Conservation (phyloP, 495 filamentous ascomycete species). For the Penicillium paradoxum region DNA sequence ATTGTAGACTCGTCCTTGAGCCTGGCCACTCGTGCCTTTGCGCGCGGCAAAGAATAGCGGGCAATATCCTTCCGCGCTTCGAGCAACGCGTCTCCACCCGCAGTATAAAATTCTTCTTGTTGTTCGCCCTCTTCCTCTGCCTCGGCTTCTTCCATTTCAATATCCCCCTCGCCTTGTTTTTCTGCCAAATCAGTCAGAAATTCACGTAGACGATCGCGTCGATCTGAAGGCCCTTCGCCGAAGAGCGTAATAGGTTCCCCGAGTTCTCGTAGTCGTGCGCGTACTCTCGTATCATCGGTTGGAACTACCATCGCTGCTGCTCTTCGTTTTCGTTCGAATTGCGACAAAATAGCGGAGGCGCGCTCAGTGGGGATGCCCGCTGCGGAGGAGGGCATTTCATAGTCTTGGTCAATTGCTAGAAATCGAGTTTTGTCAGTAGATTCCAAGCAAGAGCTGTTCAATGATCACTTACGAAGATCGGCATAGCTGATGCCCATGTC, state of each 20-base stretch:
- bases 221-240: conserved; percentile 81
- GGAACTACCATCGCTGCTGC: conserved; percentile 91
- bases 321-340: conserved; percentile 83
- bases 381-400: conserved; percentile 66
- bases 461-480: conserved; percentile 63
- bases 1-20: conserved; percentile 78
- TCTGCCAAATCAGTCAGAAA: conserved; percentile 73
- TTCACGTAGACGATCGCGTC: conserved; percentile 81
- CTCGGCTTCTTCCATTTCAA: conserved; percentile 50
- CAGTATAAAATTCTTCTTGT: conserved; percentile 95
- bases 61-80: conserved; percentile 78
- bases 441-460: not conserved
- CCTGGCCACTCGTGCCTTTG: conserved; percentile 67
- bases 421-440: conserved; percentile 1
- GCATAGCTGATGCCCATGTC: conserved; percentile 73
- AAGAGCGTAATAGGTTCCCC: conserved; percentile 93
- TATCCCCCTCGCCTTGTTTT: conserved; percentile 56
- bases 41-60: conserved; percentile 75
- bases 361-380: conserved; percentile 81
- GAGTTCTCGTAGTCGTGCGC: conserved; percentile 71
- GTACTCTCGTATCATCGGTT: conserved; percentile 87
- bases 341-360: conserved; percentile 80
- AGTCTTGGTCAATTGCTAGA: conserved; percentile 76
- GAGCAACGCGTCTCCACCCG: conserved; percentile 68
- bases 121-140: conserved; percentile 59